These are phyloP conservation scores for Umbelopsis sp. DNA, from an alignment of 192 early-diverging fungal species.

Conservation along the genomic window DNA sequence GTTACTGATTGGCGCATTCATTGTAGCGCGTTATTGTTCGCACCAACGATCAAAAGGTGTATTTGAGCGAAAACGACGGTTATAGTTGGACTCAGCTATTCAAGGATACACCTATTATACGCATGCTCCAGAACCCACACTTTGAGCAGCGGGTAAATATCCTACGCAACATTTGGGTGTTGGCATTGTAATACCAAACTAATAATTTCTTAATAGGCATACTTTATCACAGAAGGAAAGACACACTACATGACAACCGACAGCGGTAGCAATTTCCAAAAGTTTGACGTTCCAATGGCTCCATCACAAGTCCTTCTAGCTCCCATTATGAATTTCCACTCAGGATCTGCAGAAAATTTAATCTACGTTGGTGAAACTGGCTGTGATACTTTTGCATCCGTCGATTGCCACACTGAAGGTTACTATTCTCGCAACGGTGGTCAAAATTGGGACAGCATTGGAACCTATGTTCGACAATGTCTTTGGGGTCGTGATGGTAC, in stretches of 20 bases:
- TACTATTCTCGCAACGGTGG: constrained; percentile 75
- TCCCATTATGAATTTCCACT: constrained; percentile 80
- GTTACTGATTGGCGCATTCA: background rate
- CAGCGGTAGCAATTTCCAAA: constrained; percentile 53
- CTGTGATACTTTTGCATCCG: constrained; percentile 45
- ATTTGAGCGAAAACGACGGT: constrained; percentile 67
- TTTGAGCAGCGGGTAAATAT: constrained; percentile 44
- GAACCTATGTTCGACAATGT: constrained; percentile 73
- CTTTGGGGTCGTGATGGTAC: constrained; percentile 62
- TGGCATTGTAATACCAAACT: background rate
- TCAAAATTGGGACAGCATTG: constrained; percentile 64
- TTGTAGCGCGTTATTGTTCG: constrained; percentile 48
- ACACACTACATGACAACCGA: constrained; percentile 64
- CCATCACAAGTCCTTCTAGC: constrained; percentile 62
- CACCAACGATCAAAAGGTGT: constrained; percentile 50
- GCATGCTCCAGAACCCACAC: constrained; percentile 66
- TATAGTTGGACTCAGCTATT: constrained; percentile 53
- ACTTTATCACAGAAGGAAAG: constrained; percentile 56
- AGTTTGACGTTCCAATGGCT: constrained; percentile 55
- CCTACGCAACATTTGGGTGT: background rate
- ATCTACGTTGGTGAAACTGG: constrained; percentile 69
- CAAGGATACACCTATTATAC: constrained; percentile 37
- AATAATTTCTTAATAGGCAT: constrained; percentile 40
- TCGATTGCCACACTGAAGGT: constrained; percentile 71
- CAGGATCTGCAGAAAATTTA: constrained; percentile 77